Evolutionary conservation across 345 rosid genomes (phyloP), one percentile per base, ranked within the genome.

Genomic region (Raphanus raphanistrum): DNA sequence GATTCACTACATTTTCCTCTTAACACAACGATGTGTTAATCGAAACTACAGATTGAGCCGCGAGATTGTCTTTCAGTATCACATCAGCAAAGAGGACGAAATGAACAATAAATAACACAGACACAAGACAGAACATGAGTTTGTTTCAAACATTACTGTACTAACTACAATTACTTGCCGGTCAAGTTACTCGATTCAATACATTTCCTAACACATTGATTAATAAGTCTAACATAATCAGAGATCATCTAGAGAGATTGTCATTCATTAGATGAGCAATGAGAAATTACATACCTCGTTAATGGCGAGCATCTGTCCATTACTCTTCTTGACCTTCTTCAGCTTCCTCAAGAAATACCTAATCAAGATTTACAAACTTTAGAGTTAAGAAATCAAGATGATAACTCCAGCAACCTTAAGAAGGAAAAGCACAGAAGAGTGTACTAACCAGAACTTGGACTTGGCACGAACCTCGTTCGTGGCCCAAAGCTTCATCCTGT

Each of bases 401-500:
- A 63, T 17, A n/a, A 33, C 5, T 6, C 8, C 10, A 54, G 8
- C 6, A 48, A 10, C 8, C 2, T 5, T 0, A 60, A 17, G 1
- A 1, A 17, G 0, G 3, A 32, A 25, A 26, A 15, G n/a, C 0
- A 1, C 8, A 1, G 1, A 38, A 45, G 62, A 54, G 28, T 74
- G 43, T 5, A 81, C 88, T 73, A 55, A 88, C 87, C 92, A 88
- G 83, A 88, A 88, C 83, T 88, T 88, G 69, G 90, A 88, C 79
- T 84, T 88, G 57, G 90, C 90, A 33, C 87, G 86, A 70, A 88
- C 90, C 81, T 87, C 90, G 63, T 88, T 88, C 17, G 90, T 87
- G 7, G 90, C 92, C 90, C 92, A 88, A 1, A 85, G 86, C 80
- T 88, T 88, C 92, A 88, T 88, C 48, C 90, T 25, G 80, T 87